These are phyloP conservation scores for Alternaria sp. DNA, from an alignment of 2,329 filamentous ascomycete species.

Conservation along the genomic window DNA sequence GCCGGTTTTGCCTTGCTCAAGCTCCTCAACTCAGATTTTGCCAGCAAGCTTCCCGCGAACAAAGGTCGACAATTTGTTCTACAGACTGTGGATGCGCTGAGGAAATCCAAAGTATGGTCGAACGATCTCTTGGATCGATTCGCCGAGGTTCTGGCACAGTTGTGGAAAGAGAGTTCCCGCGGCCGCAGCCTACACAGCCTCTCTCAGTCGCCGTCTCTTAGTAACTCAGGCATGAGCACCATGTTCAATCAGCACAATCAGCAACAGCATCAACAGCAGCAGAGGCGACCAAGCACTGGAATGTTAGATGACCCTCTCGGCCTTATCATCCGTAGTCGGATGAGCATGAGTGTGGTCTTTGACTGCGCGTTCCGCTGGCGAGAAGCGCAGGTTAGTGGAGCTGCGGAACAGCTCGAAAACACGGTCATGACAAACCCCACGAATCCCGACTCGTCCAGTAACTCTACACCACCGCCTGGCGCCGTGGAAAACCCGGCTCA, in stretches of 20 bases:
- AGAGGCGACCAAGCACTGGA: constrained; percentile 33
- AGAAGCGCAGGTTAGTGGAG: constrained; percentile 63
- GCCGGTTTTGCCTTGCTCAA: constrained; percentile 79
- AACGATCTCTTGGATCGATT: constrained; percentile 82
- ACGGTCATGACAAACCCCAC: constrained; percentile 89
- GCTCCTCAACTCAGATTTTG: constrained; percentile 76
- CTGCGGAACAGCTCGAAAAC: constrained; percentile 55
- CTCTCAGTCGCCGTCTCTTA: constrained; percentile 46
- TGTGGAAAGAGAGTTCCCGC: constrained; percentile 71
- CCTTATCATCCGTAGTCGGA: constrained; percentile 80
- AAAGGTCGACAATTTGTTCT: constrained; percentile 72
- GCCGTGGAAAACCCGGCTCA: constrained; percentile 42
- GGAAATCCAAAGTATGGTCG: constrained; percentile 74
- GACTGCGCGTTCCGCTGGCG: constrained; percentile 88
- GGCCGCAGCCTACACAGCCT: constrained; percentile 46
- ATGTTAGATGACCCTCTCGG: constrained; percentile 73
- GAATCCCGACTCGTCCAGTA: constrained; percentile 74
- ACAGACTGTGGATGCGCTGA: constrained; percentile 71
- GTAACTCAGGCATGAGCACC: constrained; percentile 37
- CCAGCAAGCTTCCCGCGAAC: constrained; percentile 67
- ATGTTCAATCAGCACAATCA: constrained; percentile 41
- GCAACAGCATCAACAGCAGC: constrained; percentile 27
- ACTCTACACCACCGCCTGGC: constrained; percentile 65
- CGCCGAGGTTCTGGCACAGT: constrained; percentile 84
- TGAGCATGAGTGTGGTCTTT: constrained; percentile 85